Evolutionary conservation across 305 asterid species (phyloP).

Genomic region (Fraxinus greggii): DNA sequence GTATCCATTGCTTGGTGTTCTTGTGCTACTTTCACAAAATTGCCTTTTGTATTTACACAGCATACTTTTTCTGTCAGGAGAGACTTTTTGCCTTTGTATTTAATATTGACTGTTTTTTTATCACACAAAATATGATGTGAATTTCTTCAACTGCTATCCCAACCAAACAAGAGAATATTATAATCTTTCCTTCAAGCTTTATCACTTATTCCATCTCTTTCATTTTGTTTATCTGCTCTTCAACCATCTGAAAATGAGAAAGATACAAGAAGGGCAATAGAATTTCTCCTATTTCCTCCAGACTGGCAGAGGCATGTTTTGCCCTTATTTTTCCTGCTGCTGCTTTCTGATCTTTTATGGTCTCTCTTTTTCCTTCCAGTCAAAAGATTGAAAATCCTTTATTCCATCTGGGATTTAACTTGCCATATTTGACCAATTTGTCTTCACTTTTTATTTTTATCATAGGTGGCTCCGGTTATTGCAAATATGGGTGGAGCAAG

Average conservation of each 20-base stretch:
- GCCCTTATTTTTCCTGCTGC: neutral
- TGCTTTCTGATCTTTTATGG: neutral
- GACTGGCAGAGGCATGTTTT: neutral
- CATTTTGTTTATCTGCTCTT: neutral
- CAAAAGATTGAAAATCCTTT: neutral
- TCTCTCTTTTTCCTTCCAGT: neutral
- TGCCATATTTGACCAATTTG: constrained; percentile 1
- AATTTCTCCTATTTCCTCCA: neutral
- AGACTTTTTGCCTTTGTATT: neutral
- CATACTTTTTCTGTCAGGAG: neutral
- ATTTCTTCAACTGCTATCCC: neutral
- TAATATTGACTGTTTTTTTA: neutral
- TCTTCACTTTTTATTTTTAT: constrained; percentile 17
- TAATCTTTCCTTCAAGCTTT: neutral
- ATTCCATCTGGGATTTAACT: neutral
- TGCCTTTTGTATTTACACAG: neutral
- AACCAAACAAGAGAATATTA: neutral
- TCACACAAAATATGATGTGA: neutral
- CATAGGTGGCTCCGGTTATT: constrained; percentile 92
- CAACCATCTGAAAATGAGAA: neutral
- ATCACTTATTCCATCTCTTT: neutral
- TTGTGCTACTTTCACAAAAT: constrained; percentile 6
- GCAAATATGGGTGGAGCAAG: constrained; percentile 98
- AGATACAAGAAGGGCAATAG: neutral
- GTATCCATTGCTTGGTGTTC: constrained; percentile 19